These are phyloP conservation scores for Blastomyces gilchristii DNA, from an alignment of 2,329 filamentous ascomycete genomes.

Conservation along the genomic window DNA sequence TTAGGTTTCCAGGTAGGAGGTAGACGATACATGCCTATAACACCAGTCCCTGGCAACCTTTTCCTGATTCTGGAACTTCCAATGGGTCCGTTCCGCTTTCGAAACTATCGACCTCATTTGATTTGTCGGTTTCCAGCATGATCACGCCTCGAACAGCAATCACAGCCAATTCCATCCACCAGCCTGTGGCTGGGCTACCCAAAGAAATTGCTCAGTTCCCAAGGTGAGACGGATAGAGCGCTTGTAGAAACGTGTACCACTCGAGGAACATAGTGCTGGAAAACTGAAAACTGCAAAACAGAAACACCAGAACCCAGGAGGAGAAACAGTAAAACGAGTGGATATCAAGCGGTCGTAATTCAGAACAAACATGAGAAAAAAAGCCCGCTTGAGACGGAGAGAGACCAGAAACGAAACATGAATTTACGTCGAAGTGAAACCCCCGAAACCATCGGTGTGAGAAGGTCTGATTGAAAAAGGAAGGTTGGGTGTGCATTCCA, in stretches of 20 bases:
- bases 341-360: slow-evolving; percentile 1
- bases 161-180: neutral
- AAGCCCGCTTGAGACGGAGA: neutral
- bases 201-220: neutral
- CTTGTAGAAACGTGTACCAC: neutral
- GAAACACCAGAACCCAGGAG: neutral
- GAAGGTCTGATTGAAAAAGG: neutral
- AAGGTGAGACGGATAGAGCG: neutral
- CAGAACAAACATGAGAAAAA: neutral
- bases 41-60: neutral
- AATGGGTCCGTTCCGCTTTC: neutral
- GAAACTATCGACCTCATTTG: neutral
- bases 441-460: neutral
- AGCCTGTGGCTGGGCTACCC: neutral
- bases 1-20: neutral
- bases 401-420: neutral
- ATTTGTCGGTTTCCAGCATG: neutral
- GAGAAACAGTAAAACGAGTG: neutral
- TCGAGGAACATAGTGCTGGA: neutral
- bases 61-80: neutral
- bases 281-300: neutral
- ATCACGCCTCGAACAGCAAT: neutral
- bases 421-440: neutral
- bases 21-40: too few species aligned
- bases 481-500: neutral